Evolutionary conservation across 2,329 filamentous ascomycete species (phyloP).

Genomic region (Trichoderma brevicompactum): DNA sequence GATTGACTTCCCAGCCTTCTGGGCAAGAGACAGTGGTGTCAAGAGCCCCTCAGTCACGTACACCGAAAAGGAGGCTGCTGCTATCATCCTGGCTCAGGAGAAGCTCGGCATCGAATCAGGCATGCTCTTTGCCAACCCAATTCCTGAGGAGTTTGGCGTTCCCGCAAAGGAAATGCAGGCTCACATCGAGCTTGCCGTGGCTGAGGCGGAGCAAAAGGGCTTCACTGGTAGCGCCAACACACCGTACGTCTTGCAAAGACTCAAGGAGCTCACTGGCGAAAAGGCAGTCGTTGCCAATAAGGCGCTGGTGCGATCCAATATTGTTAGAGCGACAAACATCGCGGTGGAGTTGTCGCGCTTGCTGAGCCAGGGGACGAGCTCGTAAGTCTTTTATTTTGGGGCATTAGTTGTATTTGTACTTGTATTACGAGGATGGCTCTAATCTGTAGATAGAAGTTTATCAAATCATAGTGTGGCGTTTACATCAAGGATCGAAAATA

Average conservation of each 20-base stretch:
- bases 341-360: constrained; percentile 58
- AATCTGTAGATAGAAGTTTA: constrained; percentile 44
- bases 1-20: constrained; percentile 92
- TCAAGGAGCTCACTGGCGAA: constrained; percentile 76
- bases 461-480: constrained; percentile 30
- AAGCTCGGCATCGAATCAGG: constrained; percentile 75
- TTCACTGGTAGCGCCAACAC: constrained; percentile 78
- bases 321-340: constrained; percentile 58
- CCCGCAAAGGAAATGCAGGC: constrained; percentile 71
- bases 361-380: constrained; percentile 40
- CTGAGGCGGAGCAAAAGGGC: constrained; percentile 66
- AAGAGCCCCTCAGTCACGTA: constrained; percentile 76
- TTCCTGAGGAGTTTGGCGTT: constrained; percentile 72
- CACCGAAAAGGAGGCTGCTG: constrained; percentile 80
- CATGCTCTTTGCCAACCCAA: constrained; percentile 86
- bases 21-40: constrained; percentile 82
- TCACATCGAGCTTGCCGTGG: constrained; percentile 70
- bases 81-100: constrained; percentile 83
- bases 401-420: constrained; percentile 26
- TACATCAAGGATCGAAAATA: constrained; percentile 26
- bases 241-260: constrained; percentile 77
- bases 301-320: constrained; percentile 60
- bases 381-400: constrained; percentile 42
- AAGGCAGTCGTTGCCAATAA: constrained; percentile 76
- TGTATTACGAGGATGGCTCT: constrained; percentile 38